These are phyloP conservation scores for Porpolomopsis calyptriformis DNA, from an alignment of 768 basidiomycete genomes.

Conservation along the genomic window DNA sequence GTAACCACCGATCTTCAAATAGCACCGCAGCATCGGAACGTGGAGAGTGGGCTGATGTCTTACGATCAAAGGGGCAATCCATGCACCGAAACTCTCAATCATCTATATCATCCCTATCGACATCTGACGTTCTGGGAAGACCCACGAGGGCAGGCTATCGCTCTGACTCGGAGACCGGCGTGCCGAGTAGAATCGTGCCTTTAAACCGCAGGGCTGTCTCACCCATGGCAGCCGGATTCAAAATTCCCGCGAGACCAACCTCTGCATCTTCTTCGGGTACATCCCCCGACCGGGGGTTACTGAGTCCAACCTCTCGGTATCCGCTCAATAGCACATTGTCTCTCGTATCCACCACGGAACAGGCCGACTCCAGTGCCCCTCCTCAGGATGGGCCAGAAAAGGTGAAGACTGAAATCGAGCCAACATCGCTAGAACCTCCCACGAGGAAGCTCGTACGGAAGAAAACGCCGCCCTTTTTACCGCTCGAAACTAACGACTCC, in stretches of 20 bases:
- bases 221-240: slow-evolving; percentile 54
- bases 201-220: slow-evolving; percentile 60
- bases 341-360: background rate
- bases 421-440: slow-evolving; percentile 13
- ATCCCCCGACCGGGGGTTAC: slow-evolving; percentile 29
- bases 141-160: slow-evolving; percentile 23
- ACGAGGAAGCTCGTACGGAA: slow-evolving; percentile 27
- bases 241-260: slow-evolving; percentile 26
- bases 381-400: background rate
- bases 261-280: slow-evolving; percentile 31
- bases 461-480: slow-evolving; percentile 24
- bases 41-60: slow-evolving; percentile 41
- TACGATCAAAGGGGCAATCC: slow-evolving; percentile 27
- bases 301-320: slow-evolving; percentile 19
- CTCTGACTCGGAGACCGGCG: slow-evolving; percentile 43
- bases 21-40: slow-evolving; percentile 24
- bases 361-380: background rate
- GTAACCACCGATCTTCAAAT: slow-evolving; percentile 22
- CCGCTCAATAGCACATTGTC: background rate
- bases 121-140: slow-evolving; percentile 35
- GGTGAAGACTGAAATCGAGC: background rate
- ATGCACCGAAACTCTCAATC: slow-evolving; percentile 49
- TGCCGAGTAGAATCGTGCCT: slow-evolving; percentile 46
- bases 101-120: slow-evolving; percentile 52
- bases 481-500: slow-evolving; percentile 26